Evolutionary conservation across 768 basidiomycete genomes (phyloP), one percentile per base, ranked within the genome.

Genomic region (Boletales sp.): DNA sequence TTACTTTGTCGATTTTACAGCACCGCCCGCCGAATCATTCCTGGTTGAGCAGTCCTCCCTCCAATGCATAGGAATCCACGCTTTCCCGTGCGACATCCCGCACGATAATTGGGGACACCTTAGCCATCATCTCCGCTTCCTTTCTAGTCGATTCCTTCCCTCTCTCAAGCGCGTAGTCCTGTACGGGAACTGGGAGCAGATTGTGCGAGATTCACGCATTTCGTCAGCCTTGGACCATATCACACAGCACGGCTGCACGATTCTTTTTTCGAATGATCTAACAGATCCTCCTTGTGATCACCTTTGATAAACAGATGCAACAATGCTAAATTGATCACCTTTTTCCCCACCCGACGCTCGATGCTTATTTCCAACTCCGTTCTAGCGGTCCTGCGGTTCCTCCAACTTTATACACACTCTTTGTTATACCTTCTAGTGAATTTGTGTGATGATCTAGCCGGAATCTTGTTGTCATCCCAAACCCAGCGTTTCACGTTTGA

Each of bases 1-100:
- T 62, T 86, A 80, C 58, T 76, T 74, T 61, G 37, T 79, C 36
- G 75, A 79, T 62, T 82, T 81, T 65, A 77, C 79, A 0, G 35
- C 52, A 30, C 58, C 54, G 38, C 70, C 58, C 29, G 36, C 14
- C 43, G 52, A 54, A 31, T 43, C 45, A 7, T 24, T 27, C 19
- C 45, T 70, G 13, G 46, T 58, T 47, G 30, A 69, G 63, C 59
- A 57, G 47, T 39, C 57, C 3, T 70, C 69, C 7, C 54, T 87
- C 39, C 59, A 65, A 24, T 73, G 70, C 36, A 64, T 86, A 30
- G 75, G 80, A 19, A 66, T 86, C 5, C 78, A 85, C 45, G 68
- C 79, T 29, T 70, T 70, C 19, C 70, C 75, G 8, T 82, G 80
- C 49, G 58, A 57, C 12, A 67, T 78, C 51, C 57, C 79, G 18